Conservation (phyloP, 2,329 filamentous ascomycete genomes). For the Trichoderma asperellum region DNA sequence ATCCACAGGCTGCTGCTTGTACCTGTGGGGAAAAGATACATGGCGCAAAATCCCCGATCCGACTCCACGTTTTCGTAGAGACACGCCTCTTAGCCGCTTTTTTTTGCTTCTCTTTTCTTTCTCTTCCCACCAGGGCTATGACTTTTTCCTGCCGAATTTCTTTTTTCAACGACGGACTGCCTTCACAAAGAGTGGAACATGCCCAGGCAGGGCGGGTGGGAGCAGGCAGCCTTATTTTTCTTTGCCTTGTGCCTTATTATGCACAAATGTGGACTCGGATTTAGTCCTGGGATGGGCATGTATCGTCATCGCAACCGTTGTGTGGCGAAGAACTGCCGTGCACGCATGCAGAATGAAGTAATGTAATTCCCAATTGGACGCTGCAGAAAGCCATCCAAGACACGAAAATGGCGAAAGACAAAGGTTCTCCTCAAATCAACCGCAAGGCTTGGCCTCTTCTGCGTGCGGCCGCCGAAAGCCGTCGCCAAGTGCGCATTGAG, state of each 20-base stretch:
- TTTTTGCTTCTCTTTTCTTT: not conserved
- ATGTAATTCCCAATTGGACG: not conserved
- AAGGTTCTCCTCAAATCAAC: not conserved
- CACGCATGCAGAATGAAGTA: conserved; percentile 14
- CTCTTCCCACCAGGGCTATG: not conserved
- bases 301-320: not conserved
- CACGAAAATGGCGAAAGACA: not conserved
- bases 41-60: conserved; percentile 21
- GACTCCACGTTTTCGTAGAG: conserved; percentile 29
- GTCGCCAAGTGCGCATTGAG: conserved; percentile 14
- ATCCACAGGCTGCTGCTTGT: conserved; percentile 14
- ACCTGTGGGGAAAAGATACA: conserved; percentile 29
- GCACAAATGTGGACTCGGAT: conserved; percentile 23
- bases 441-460: not conserved
- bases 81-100: conserved; percentile 18
- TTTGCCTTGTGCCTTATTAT: conserved; percentile 17
- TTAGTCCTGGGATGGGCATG: not conserved
- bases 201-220: not conserved
- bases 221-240: conserved; percentile 18
- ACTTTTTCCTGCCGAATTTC: not conserved
- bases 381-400: not conserved
- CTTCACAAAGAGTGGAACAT: not conserved
- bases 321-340: not conserved
- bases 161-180: not conserved
- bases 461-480: not conserved